Evolutionary conservation across 73 alveolate species (phyloP), one percentile per base, ranked within the genome.

Genomic region (Effrenium voratum): DNA sequence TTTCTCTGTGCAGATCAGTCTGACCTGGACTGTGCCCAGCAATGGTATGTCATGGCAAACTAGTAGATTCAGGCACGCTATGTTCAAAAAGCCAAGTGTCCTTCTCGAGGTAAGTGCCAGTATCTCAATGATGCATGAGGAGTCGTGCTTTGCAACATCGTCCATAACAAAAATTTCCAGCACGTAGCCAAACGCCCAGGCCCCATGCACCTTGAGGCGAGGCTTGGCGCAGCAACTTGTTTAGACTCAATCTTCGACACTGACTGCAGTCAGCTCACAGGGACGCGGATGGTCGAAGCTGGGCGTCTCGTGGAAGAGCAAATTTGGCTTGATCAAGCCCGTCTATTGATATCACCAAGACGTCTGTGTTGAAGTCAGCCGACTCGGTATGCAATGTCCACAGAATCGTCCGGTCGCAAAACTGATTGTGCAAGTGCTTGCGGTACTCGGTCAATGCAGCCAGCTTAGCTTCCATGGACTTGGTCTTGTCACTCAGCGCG

Each of bases 261-360:
- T 32, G 26, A 32, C 30, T 40, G 36, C 6, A 38, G 3, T 60
- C 87, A 22, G 45, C 32, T 32, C 34, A 47, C 91, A 86, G 81
- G 0, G 94, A 45, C 5, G 94, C 81, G 49, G 32, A 32, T 28
- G 82, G 44, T 19, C 46, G 40, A 15, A 86, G 63, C 2, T 6
- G 68, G 26, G 94, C 83, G 26, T 86, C 46, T 0, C 94, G 45
- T 0, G 94, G 94, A 3, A 86, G 47, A 1, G 83, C 44, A 43
- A 86, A 86, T 26, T 86, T 86, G 38, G 83, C 94, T n/a, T 86
- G 94, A 41, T 86, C 94, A 19, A 86, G 19, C 47, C 94, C 94
- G 28, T 86, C 94, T 2, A 75, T 60, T 0, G 40, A 2, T 1
- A 86, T 28, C 4, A 59, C 30, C 36, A 86, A 6, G 4, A 86